These are phyloP conservation scores for Parathielavia appendiculata DNA, from an alignment of 495 filamentous ascomycete genomes.

Conservation along the genomic window DNA sequence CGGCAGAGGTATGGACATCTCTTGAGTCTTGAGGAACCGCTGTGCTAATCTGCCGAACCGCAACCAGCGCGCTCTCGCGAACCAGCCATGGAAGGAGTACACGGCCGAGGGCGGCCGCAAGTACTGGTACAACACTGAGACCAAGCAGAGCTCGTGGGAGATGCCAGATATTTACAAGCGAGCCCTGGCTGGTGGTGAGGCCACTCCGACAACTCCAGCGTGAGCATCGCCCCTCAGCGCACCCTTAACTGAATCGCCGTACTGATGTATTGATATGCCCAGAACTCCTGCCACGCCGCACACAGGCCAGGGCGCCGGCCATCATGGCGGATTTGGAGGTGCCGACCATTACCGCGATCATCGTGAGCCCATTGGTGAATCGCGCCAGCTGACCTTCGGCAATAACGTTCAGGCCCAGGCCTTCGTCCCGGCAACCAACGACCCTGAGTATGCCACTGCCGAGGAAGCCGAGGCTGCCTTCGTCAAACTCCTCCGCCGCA, in stretches of 20 bases:
- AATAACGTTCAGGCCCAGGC: slow-evolving; percentile 59
- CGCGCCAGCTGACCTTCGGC: slow-evolving; percentile 64
- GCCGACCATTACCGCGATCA: slow-evolving; percentile 26
- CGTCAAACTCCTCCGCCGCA: slow-evolving; percentile 79
- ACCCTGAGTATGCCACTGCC: slow-evolving; percentile 76
- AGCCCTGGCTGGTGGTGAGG: slow-evolving; percentile 51
- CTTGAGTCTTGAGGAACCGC: neutral
- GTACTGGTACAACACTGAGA: slow-evolving; percentile 92
- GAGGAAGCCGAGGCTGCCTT: slow-evolving; percentile 96
- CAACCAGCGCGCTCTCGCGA: slow-evolving; percentile 68
- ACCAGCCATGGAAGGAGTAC: slow-evolving; percentile 91
- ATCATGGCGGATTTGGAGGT: slow-evolving; percentile 26
- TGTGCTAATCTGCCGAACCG: neutral
- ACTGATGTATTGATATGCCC: slow-evolving; percentile 1
- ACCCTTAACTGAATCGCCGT: neutral
- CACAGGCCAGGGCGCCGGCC: slow-evolving; percentile 12
- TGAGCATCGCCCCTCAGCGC: slow-evolving; percentile 43
- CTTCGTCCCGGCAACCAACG: slow-evolving; percentile 59
- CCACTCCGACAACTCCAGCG: slow-evolving; percentile 52
- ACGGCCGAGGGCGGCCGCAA: slow-evolving; percentile 78
- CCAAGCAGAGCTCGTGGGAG: slow-evolving; percentile 88
- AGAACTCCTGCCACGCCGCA: slow-evolving; percentile 55
- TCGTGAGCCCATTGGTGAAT: slow-evolving; percentile 53
- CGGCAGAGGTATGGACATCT: slow-evolving; percentile 63
- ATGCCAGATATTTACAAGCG: slow-evolving; percentile 82